phyloP scores from a whole-genome alignment of 2,329 filamentous ascomycete species.

The Colletotrichum sp. region DNA sequence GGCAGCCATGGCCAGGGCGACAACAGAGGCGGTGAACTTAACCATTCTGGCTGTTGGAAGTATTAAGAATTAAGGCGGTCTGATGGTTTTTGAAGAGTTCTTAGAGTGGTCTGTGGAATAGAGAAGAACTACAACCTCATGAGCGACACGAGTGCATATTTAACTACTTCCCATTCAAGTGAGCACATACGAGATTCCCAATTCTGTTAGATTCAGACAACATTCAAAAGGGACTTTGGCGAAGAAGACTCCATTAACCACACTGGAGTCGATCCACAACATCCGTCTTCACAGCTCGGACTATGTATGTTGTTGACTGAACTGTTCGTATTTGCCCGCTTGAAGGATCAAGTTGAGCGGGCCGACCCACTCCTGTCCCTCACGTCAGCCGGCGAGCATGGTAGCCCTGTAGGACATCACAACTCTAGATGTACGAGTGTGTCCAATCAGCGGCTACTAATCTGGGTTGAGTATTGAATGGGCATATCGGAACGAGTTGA shows the following conservation, averaged over 20 bases:
- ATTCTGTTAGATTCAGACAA: background rate
- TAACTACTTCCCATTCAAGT: background rate
- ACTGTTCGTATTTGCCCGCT: background rate
- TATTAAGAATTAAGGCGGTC: no score
- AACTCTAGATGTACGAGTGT: background rate
- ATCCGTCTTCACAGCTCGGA: background rate
- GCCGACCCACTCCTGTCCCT: background rate
- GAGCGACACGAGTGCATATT: background rate
- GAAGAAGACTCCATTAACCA: background rate
- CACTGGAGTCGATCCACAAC: background rate
- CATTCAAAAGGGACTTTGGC: background rate
- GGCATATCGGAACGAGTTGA: background rate
- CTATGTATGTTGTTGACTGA: background rate
- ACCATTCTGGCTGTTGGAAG: background rate
- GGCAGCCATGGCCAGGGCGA: background rate
- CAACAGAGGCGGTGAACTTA: background rate
- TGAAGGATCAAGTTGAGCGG: background rate
- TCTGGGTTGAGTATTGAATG: accelerated
- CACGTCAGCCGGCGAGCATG: background rate
- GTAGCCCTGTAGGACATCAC: background rate
- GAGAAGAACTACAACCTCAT: background rate
- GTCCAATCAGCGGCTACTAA: background rate
- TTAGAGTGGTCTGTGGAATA: background rate
- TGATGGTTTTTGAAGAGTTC: background rate
- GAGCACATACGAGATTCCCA: background rate